Base-by-base conservation (phyloP, 192 early-diverging fungal genomes). In the Lobosporangium transversale region DNA sequence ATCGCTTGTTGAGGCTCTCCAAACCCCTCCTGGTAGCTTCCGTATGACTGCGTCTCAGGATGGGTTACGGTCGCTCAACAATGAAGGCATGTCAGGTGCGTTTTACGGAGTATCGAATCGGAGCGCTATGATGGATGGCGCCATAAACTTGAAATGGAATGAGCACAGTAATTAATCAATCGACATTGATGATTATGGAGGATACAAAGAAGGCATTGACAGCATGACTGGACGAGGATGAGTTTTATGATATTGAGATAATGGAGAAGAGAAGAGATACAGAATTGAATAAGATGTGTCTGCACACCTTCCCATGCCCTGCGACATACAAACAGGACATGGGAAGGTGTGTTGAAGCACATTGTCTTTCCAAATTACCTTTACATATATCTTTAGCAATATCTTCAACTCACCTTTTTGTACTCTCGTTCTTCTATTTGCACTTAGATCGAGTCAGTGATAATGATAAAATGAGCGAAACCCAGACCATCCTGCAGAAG, bases 81-180 rank as follows among this genome's bases (percentile, higher is more conserved):
- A 68, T 37, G 58, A 68, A 32, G 32, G 15, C 27, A 70, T 70
- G 51, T 18, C 51, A 69, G 67, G 67, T 69, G 67, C 67, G 67
- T 69, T 60, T 36, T 61, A 60, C 37, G 31, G 26, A 44, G 32
- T 66, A 27, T 4, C 6, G n/a, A 49, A 57, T 31, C 52, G 24
- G 30, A 48, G 43, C 14, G 53, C 40, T 30, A 31, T 55, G 52
- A 65, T 65, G 62, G 33, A 42, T 44, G 40, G 36, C n/a, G 26
- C 29, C 15, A 24, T 53, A 37, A 20, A 55, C 30, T 47, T 7
- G 53, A 65, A 42, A 20, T 18, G 47, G 33, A 26, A 30, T 44
- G 58, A 29, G 10, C 8, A 14, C 20, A 9, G n/a, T 32, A 40
- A 1, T 31, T 23, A 24, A n/a, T n/a, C n/a, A n/a, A n/a, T n/a